These are phyloP conservation scores for Lasiodiplodia gonubiensis DNA, from an alignment of 2,329 filamentous ascomycete genomes.

Conservation along the genomic window DNA sequence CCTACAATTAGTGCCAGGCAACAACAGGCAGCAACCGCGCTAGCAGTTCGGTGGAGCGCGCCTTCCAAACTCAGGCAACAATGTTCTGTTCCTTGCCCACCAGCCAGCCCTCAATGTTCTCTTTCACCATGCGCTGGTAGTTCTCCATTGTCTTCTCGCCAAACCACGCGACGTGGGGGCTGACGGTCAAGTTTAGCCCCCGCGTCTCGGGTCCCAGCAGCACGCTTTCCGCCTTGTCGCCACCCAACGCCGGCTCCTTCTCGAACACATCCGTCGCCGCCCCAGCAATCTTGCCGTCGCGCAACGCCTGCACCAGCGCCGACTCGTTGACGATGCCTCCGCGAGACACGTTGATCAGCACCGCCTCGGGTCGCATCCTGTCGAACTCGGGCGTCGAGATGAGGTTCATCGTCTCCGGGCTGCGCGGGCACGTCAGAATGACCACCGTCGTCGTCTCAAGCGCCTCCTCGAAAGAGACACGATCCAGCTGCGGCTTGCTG, in stretches of 20 bases:
- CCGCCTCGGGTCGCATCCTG: constrained; percentile 51
- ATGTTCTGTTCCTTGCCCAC: constrained; percentile 48
- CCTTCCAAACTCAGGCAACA: constrained; percentile 32
- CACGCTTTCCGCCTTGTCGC: constrained; percentile 46
- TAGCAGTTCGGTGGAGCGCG: neutral
- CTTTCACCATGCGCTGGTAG: constrained; percentile 51
- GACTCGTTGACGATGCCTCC: constrained; percentile 59
- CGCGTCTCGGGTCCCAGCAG: constrained; percentile 52
- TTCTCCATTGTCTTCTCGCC: constrained; percentile 55
- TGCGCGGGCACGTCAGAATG: constrained; percentile 44
- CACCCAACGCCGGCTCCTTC: constrained; percentile 53
- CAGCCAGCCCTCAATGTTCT: constrained; percentile 55
- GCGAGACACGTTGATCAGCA: constrained; percentile 57
- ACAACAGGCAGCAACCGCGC: neutral
- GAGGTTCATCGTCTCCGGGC: constrained; percentile 41
- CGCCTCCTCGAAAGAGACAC: constrained; percentile 46
- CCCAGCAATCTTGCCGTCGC: constrained; percentile 53
- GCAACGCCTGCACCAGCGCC: constrained; percentile 54
- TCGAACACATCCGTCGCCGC: constrained; percentile 59
- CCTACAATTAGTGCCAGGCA: neutral
- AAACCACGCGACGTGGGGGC: constrained; percentile 62
- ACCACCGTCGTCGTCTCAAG: constrained; percentile 46
- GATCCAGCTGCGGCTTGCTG: constrained; percentile 33
- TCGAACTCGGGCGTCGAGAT: constrained; percentile 49
- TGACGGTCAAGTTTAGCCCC: constrained; percentile 57